Evolutionary conservation across 176 grass and related monocot genomes (phyloP).

Genomic region (Aechmea fasciata): DNA sequence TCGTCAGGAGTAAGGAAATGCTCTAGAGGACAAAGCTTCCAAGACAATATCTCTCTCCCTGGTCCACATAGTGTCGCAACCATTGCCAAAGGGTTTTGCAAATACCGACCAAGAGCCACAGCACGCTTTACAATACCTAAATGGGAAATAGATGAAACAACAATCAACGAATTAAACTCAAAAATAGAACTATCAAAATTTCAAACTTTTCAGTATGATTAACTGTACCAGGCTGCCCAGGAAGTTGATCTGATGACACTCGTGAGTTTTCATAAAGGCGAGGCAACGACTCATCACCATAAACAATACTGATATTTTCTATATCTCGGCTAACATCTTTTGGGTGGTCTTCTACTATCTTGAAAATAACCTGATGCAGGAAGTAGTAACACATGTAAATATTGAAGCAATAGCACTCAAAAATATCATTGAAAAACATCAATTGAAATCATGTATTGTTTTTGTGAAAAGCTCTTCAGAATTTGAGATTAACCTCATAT

Average conservation of each 20-base stretch:
- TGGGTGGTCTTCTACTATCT: constrained; percentile 90
- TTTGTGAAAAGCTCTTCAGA: neutral
- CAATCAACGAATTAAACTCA: constrained; percentile 2
- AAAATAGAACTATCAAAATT: constrained; percentile 6
- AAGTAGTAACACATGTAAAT: constrained; percentile 14
- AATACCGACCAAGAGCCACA: constrained; percentile 82
- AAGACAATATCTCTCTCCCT: constrained; percentile 89
- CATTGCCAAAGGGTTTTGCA: constrained; percentile 89
- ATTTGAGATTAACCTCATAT: constrained; percentile 48
- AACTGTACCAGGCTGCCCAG: constrained; percentile 59
- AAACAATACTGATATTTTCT: constrained; percentile 63
- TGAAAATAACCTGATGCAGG: constrained; percentile 74
- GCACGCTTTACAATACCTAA: constrained; percentile 91
- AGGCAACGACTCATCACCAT: constrained; percentile 84
- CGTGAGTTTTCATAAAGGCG: constrained; percentile 85
- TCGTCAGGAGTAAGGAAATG: constrained; percentile 90
- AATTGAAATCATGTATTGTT: neutral
- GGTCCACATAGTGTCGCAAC: constrained; percentile 89
- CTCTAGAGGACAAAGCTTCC: constrained; percentile 79
- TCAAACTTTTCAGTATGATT: constrained; percentile 4
- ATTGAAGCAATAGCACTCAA: constrained; percentile 3
- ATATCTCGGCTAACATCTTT: constrained; percentile 64
- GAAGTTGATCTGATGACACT: constrained; percentile 84
- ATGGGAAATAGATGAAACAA: neutral
- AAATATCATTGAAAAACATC: neutral